Evolutionary conservation across 495 filamentous ascomycete genomes (phyloP).

Genomic region (Bacidia rubella): DNA sequence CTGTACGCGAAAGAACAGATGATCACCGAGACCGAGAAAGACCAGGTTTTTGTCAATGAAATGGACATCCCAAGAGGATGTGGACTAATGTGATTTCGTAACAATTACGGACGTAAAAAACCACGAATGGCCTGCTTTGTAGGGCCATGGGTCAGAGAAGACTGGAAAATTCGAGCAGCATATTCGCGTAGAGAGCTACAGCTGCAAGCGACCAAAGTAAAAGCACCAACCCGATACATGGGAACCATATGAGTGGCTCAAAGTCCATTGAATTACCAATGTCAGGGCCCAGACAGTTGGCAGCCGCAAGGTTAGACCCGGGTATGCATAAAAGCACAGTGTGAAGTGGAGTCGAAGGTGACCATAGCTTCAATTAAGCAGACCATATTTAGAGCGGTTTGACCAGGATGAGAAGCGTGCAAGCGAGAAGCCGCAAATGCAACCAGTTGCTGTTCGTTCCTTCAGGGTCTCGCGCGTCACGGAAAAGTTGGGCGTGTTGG

Average conservation of each 20-base stretch:
- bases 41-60: neutral
- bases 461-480: neutral
- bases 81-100: neutral
- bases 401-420: neutral
- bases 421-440: neutral
- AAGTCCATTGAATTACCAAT: neutral
- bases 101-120: neutral
- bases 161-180: neutral
- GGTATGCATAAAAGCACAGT: neutral
- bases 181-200: neutral
- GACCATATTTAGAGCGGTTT: conserved; percentile 2
- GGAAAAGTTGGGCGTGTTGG: neutral
- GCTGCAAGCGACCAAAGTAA: conserved; percentile 6
- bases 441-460: neutral
- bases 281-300: neutral
- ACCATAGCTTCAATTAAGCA: conserved; percentile 1
- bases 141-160: neutral
- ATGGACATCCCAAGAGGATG: neutral
- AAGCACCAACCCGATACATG: neutral
- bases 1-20: neutral
- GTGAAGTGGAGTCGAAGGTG: neutral
- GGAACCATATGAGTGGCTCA: neutral
- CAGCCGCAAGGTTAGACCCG: conserved; percentile 1
- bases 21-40: neutral
- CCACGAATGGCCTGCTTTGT: neutral